phyloP scores from a whole-genome alignment of 257 asterid genomes.

The Asclepias syriaca region DNA sequence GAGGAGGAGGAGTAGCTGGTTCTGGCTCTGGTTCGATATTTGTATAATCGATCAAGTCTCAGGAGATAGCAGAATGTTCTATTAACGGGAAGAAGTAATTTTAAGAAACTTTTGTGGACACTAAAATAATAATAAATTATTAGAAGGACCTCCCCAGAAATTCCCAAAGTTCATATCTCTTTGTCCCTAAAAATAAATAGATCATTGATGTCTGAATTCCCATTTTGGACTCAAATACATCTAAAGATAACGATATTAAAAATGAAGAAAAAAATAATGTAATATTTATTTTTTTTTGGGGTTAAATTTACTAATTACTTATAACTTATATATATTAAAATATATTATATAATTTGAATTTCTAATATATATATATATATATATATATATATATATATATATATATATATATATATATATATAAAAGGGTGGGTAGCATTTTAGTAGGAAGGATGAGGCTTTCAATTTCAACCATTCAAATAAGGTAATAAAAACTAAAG shows the following conservation, averaged over 20 bases:
- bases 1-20: conserved; percentile 5
- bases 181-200: no score
- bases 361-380: no score
- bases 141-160: background rate
- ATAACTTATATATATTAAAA: no score
- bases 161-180: background rate
- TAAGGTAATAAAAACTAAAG: conserved; percentile 34
- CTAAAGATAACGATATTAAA: no score
- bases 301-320: no score
- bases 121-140: no score
- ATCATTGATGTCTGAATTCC: no score
- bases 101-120: background rate
- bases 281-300: no score
- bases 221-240: no score
- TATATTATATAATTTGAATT: no score
- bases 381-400: no score
- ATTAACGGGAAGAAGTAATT: background rate
- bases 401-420: background rate
- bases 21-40: background rate
- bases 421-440: background rate
- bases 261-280: no score
- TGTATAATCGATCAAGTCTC: background rate
- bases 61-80: background rate
- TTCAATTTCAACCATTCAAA: conserved; percentile 67
- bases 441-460: conserved; percentile 53